phyloP scores from a whole-genome alignment of 2,329 filamentous ascomycete species.

The Dothidotthia symphoricarpi region DNA sequence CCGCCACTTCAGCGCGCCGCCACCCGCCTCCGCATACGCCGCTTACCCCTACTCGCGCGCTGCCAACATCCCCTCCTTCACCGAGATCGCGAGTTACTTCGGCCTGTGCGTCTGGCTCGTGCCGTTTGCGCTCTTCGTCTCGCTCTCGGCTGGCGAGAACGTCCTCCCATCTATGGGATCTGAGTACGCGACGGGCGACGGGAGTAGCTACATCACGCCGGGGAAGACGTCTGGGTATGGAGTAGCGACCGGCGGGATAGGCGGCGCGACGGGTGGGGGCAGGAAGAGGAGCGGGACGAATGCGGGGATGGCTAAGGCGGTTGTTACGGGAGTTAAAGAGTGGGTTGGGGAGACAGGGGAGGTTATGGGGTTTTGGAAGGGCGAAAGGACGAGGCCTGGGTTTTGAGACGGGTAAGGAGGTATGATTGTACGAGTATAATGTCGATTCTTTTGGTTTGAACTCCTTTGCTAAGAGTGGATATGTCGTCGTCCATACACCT shows the following conservation, averaged over 20 bases:
- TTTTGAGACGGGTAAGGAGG: slow-evolving; percentile 18
- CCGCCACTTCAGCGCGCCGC: slow-evolving; percentile 73
- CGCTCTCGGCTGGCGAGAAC: slow-evolving; percentile 89
- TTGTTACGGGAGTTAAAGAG: slow-evolving; percentile 62
- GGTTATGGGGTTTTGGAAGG: slow-evolving; percentile 61
- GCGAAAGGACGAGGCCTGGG: slow-evolving; percentile 53
- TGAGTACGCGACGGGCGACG: slow-evolving; percentile 64
- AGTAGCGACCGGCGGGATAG: slow-evolving; percentile 12
- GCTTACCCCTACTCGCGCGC: slow-evolving; percentile 62
- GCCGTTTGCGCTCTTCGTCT: slow-evolving; percentile 92
- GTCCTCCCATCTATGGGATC: slow-evolving; percentile 89
- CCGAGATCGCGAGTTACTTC: slow-evolving; percentile 94
- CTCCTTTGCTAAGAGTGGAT: background rate
- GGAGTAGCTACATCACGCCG: slow-evolving; percentile 49
- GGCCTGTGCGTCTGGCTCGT: slow-evolving; percentile 96
- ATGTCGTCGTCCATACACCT: background rate
- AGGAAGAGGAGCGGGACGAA: slow-evolving; percentile 53
- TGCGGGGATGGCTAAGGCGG: slow-evolving; percentile 56
- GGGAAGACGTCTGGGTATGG: slow-evolving; percentile 41
- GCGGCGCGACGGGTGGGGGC: slow-evolving; percentile 31
- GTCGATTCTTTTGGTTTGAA: background rate
- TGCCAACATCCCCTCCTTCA: slow-evolving; percentile 71
- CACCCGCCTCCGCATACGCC: slow-evolving; percentile 54
- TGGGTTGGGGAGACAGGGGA: slow-evolving; percentile 64
- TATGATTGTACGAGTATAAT: slow-evolving; percentile 15